Percentiles rank a stretch among this genome's conserved stretches.
Conservation (phyloP, 257 asterid species). For the Jaltomata sinuosa region DNA sequence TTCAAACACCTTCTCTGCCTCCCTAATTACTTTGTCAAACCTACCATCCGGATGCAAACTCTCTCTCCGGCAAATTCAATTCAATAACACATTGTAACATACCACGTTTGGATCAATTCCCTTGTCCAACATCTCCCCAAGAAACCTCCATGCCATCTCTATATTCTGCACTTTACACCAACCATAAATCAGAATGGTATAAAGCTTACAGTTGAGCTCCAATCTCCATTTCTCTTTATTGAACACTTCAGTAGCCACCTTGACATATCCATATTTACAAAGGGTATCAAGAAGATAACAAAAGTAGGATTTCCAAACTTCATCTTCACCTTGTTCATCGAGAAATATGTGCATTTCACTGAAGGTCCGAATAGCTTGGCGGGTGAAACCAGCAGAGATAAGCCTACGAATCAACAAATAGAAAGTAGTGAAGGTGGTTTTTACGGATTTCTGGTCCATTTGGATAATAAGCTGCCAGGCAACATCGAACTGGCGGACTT, state of each 20-base stretch:
- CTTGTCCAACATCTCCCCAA: conserved; percentile 60
- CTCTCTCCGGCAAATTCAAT: conserved; percentile 78
- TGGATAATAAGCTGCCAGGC: conserved; percentile 73
- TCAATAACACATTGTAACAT: conserved; percentile 66
- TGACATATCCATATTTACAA: conserved; percentile 79
- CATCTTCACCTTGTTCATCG: conserved; percentile 20
- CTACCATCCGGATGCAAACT: conserved; percentile 72
- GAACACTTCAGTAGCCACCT: conserved; percentile 71
- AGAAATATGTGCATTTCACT: conserved; percentile 59
- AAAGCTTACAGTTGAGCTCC: conserved; percentile 43
- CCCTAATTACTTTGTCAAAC: conserved; percentile 60
- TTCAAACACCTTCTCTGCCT: conserved; percentile 55
- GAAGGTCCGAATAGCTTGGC: conserved; percentile 65
- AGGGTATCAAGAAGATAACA: conserved; percentile 73
- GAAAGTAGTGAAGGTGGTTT: conserved; percentile 73
- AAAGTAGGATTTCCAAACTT: conserved; percentile 21
- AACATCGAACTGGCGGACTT: conserved; percentile 74
- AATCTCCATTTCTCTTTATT: conserved; percentile 65
- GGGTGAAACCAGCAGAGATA: conserved; percentile 57
- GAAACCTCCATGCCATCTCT: conserved; percentile 60
- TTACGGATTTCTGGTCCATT: conserved; percentile 43
- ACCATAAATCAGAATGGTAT: conserved; percentile 72
- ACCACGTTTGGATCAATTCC: conserved; percentile 67
- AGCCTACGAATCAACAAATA: conserved; percentile 58
- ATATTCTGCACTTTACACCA: conserved; percentile 73